Evolutionary conservation across 164 flowering plant genomes (phyloP).

Genomic region (Chloranthus sessilifolius): DNA sequence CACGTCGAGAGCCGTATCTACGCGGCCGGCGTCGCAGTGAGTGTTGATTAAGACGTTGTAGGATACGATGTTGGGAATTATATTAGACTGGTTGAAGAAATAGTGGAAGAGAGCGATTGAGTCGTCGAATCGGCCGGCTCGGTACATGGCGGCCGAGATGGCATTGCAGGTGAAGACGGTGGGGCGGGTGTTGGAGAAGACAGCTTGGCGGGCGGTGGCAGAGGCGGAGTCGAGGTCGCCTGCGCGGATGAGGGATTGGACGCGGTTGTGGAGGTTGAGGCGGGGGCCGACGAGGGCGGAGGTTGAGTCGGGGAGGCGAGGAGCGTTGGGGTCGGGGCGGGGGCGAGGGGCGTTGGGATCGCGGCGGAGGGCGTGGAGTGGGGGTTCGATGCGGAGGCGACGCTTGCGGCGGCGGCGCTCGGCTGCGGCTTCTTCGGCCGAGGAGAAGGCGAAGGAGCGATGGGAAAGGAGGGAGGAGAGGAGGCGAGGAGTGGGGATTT

Average conservation of each 20-base stretch:
- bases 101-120: constrained; percentile 56
- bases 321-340: constrained; percentile 50
- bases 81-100: constrained; percentile 49
- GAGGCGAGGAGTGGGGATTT: constrained; percentile 11
- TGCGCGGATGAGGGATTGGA: constrained; percentile 71
- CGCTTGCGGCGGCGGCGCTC: constrained; percentile 80
- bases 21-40: constrained; percentile 51
- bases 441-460: constrained; percentile 58
- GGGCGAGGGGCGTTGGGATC: constrained; percentile 37
- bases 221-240: constrained; percentile 67
- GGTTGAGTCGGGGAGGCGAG: constrained; percentile 75
- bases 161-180: constrained; percentile 91
- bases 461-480: constrained; percentile 4
- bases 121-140: constrained; percentile 49
- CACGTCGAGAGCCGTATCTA: constrained; percentile 45
- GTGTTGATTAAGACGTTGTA: constrained; percentile 61
- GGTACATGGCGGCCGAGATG: constrained; percentile 67
- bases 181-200: constrained; percentile 60
- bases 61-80: constrained; percentile 72
- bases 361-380: constrained; percentile 69
- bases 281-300: constrained; percentile 65
- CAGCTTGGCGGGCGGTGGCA: constrained; percentile 55
- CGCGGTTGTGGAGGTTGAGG: constrained; percentile 76
- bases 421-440: constrained; percentile 86
- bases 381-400: constrained; percentile 74